Conservation (phyloP, 495 filamentous ascomycete genomes). For the Staphylotrichum longicolle region DNA sequence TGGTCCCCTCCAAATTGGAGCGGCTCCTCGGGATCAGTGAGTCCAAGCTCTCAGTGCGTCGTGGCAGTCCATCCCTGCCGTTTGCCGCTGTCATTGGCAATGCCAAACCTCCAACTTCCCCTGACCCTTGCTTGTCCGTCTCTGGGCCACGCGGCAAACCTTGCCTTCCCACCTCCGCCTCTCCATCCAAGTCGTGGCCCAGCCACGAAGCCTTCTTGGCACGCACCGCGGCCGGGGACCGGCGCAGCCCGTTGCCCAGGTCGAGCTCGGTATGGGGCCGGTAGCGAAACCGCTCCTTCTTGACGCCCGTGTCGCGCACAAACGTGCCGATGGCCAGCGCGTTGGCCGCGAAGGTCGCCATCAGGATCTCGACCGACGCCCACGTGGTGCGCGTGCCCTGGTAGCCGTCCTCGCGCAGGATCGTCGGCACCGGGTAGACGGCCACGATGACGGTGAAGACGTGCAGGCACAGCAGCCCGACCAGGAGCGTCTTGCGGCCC, state of each 20-base stretch:
- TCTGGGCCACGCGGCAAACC: background rate
- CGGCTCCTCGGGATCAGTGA: slow-evolving; percentile 27
- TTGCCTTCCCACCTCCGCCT: background rate
- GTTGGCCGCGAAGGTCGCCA: slow-evolving; percentile 72
- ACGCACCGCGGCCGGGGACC: background rate
- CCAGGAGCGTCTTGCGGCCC: slow-evolving; percentile 61
- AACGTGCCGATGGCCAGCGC: slow-evolving; percentile 76
- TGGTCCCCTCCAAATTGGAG: background rate
- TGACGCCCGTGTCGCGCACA: slow-evolving; percentile 70
- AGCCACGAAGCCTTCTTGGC: slow-evolving; percentile 16
- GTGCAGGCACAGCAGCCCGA: slow-evolving; percentile 73
- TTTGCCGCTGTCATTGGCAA: too few relatives aligned
- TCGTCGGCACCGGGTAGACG: slow-evolving; percentile 66
- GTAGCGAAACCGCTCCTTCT: slow-evolving; percentile 67
- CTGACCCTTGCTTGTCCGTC: background rate
- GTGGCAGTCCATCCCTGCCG: background rate
- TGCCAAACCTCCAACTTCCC: background rate
- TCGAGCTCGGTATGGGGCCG: slow-evolving; percentile 27
- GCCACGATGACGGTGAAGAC: slow-evolving; percentile 69
- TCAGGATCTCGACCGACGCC: slow-evolving; percentile 72
- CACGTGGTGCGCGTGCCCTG: slow-evolving; percentile 74
- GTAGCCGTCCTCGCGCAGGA: slow-evolving; percentile 58
- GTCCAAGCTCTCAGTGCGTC: slow-evolving; percentile 26
- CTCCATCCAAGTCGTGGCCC: background rate
- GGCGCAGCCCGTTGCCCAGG: slow-evolving; percentile 1